Evolutionary conservation across 2,329 filamentous ascomycete genomes (phyloP).

Genomic region (Orbilia javanica): DNA sequence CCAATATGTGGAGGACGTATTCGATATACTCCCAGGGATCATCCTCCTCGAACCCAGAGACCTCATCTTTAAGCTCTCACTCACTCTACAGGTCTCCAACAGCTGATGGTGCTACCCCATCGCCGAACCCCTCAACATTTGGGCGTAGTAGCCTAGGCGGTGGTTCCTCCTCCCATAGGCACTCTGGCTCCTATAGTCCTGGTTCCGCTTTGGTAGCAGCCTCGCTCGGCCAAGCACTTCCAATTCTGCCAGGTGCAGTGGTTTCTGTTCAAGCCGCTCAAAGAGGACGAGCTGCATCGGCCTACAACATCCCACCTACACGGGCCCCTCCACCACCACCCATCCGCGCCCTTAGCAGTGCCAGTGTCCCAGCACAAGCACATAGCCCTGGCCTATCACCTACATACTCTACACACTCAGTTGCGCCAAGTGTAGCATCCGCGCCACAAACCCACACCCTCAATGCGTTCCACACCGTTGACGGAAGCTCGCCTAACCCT

Average conservation of each 20-base stretch:
- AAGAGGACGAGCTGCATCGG: slow-evolving; percentile 45
- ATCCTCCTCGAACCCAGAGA: slow-evolving; percentile 48
- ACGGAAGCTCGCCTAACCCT: slow-evolving; percentile 43
- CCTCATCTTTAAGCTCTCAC: slow-evolving; percentile 43
- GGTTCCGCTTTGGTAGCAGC: slow-evolving; percentile 48
- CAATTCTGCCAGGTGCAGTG: slow-evolving; percentile 45
- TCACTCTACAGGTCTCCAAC: slow-evolving; percentile 51
- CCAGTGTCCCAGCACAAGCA: slow-evolving; percentile 25
- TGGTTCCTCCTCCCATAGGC: slow-evolving; percentile 39
- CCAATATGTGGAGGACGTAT: slow-evolving; percentile 56
- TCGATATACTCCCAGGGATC: slow-evolving; percentile 65
- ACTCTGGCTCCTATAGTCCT: slow-evolving; percentile 51
- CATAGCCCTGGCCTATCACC: slow-evolving; percentile 42
- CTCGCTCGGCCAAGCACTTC: slow-evolving; percentile 48
- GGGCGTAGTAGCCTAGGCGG: slow-evolving; percentile 46
- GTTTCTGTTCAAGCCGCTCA: slow-evolving; percentile 36
- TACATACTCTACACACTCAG: slow-evolving; percentile 49
- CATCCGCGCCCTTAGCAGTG: slow-evolving; percentile 47
- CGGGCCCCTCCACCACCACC: slow-evolving; percentile 51
- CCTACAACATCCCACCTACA: slow-evolving; percentile 46
- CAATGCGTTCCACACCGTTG: slow-evolving; percentile 46
- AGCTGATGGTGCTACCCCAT: slow-evolving; percentile 32
- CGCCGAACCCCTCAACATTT: slow-evolving; percentile 47
- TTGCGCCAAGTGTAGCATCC: slow-evolving; percentile 16
- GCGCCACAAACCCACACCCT: slow-evolving; percentile 22